phyloP scores from a whole-genome alignment of 2,329 filamentous ascomycete genomes.

The Pyrenochaeta sp. region DNA sequence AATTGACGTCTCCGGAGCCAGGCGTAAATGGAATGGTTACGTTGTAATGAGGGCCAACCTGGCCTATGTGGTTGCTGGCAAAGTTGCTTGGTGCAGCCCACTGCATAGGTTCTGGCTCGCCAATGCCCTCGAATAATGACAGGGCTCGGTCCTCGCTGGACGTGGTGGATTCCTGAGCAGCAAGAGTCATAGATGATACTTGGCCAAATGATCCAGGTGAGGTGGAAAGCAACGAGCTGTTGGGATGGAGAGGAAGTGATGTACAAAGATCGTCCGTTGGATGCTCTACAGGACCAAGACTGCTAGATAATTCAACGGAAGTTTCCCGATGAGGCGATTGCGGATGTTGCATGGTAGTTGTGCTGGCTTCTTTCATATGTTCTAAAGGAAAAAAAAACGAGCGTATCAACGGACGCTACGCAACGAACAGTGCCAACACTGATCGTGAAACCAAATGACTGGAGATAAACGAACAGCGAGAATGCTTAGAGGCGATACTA shows the following conservation, averaged over 20 bases:
- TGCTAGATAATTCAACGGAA: slow-evolving; percentile 28
- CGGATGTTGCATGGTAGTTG: slow-evolving; percentile 42
- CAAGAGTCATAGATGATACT: slow-evolving; percentile 22
- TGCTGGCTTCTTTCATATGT: slow-evolving; percentile 34
- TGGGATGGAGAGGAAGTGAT: slow-evolving; percentile 22
- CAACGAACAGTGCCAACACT: slow-evolving; percentile 37
- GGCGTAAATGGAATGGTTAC: slow-evolving; percentile 15
- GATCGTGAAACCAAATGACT: slow-evolving; percentile 39
- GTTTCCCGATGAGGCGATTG: slow-evolving; percentile 36
- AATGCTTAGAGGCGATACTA: slow-evolving; percentile 27
- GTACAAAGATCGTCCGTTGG: slow-evolving; percentile 28
- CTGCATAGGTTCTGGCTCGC: slow-evolving; percentile 24
- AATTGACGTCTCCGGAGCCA: slow-evolving; percentile 15
- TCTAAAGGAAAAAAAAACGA: slow-evolving; percentile 15
- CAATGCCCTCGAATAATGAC: slow-evolving; percentile 22
- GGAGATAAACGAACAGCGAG: slow-evolving; percentile 21
- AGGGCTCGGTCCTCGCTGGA: slow-evolving; percentile 4
- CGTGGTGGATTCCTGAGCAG: slow-evolving; percentile 16
- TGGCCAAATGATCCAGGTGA: slow-evolving; percentile 17
- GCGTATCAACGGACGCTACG: slow-evolving; percentile 26
- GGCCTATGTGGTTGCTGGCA: slow-evolving; percentile 14
- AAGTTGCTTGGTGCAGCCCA: slow-evolving; percentile 30
- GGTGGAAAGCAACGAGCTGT: slow-evolving; percentile 19
- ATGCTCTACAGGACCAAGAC: slow-evolving; percentile 22
- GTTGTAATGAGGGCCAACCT: slow-evolving; percentile 20